Conservation (phyloP, 805 yeast genomes). For the Allodekkera sacchari region DNA sequence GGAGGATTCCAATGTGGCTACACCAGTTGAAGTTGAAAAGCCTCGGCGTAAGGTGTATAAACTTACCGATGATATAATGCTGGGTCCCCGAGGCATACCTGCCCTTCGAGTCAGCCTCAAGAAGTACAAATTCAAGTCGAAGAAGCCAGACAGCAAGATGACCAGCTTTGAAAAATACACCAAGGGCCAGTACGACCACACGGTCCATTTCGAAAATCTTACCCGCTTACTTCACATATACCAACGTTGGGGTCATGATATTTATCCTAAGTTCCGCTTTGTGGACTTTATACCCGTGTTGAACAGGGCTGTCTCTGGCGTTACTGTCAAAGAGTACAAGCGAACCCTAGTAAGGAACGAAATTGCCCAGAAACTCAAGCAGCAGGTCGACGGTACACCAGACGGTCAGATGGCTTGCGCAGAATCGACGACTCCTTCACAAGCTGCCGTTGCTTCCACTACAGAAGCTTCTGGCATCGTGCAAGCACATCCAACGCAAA, state of each 20-base stretch:
- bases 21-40: constrained; percentile 5
- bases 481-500: too few relatives aligned
- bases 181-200: constrained; percentile 17
- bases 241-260: constrained; percentile 67
- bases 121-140: constrained; percentile 15
- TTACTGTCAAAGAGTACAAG: constrained; percentile 34
- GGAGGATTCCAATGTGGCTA: constrained; percentile 5
- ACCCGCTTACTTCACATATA: constrained; percentile 44
- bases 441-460: too few relatives aligned
- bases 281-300: constrained; percentile 55
- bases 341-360: constrained; percentile 32
- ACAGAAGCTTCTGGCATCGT: too few relatives aligned
- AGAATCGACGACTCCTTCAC: too few relatives aligned
- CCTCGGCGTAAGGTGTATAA: constrained; percentile 29
- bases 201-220: constrained; percentile 43
- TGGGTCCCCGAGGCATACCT: constrained; percentile 51
- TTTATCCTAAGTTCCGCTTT: constrained; percentile 76
- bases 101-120: constrained; percentile 31
- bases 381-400: too few relatives aligned
- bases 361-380: constrained; percentile 8
- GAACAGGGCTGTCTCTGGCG: constrained; percentile 37
- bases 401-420: too few relatives aligned
- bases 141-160: constrained; percentile 16
- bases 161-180: constrained; percentile 14
- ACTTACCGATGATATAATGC: constrained; percentile 43